phyloP scores from a whole-genome alignment of 345 rosid genomes.

The Psidium guajava region DNA sequence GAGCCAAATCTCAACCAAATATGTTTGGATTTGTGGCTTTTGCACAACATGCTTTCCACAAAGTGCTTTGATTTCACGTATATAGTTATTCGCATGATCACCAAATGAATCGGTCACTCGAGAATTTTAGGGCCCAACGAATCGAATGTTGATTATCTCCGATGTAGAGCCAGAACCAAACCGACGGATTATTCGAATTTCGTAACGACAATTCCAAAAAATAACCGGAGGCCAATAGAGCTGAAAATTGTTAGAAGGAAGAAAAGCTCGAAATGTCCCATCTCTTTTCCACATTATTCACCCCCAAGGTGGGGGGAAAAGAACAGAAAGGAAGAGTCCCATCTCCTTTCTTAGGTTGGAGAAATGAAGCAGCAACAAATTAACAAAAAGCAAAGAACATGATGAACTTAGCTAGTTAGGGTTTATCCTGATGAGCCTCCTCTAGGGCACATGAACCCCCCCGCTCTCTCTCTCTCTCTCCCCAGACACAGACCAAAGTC shows the following conservation, averaged over 20 bases:
- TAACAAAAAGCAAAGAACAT: neutral
- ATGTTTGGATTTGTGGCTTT: neutral
- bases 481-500: neutral
- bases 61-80: neutral
- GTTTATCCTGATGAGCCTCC: neutral
- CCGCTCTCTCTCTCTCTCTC: neutral
- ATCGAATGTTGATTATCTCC: neutral
- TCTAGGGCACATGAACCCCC: neutral
- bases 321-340: neutral
- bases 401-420: neutral
- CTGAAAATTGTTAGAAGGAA: neutral
- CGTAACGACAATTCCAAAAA: neutral
- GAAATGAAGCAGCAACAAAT: neutral
- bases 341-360: neutral
- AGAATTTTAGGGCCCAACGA: neutral
- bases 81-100: neutral
- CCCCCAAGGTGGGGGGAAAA: neutral
- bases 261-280: neutral
- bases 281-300: neutral
- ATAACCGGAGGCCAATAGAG: neutral
- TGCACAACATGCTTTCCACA: neutral
- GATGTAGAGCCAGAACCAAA: neutral
- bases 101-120: neutral
- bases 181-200: neutral
- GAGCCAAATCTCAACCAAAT: neutral